phyloP scores from a whole-genome alignment of 495 filamentous ascomycete genomes.

The Hyaloscypha bicolor region DNA sequence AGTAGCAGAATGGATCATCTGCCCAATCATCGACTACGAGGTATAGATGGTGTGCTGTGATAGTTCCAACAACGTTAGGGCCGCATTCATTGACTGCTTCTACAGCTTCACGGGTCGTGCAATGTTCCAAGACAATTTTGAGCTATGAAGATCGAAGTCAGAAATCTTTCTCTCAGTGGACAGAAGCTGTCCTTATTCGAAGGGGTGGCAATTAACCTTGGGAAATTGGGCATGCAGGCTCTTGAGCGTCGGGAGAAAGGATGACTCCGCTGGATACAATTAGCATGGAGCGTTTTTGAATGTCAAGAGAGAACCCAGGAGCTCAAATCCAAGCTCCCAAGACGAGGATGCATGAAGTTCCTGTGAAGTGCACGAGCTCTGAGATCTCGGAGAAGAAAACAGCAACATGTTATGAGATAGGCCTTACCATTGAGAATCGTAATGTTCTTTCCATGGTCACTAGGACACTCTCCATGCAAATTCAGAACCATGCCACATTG shows the following conservation, averaged over 20 bases:
- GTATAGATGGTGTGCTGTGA: constrained; percentile 77
- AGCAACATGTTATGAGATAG: too few relatives aligned
- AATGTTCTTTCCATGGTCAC: constrained; percentile 58
- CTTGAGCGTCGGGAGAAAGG: constrained; percentile 76
- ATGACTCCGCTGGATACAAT: constrained; percentile 59
- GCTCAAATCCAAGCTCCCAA: too few relatives aligned
- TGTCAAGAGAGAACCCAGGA: too few relatives aligned
- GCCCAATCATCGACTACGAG: constrained; percentile 69
- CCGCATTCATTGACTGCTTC: constrained; percentile 76
- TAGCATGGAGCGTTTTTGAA: too few relatives aligned
- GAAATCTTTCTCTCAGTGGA: not conserved
- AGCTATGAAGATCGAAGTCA: constrained; percentile 6
- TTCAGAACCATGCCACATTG: constrained; percentile 57
- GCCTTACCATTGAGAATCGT: constrained; percentile 62
- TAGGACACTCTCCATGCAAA: constrained; percentile 60
- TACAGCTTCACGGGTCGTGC: constrained; percentile 80
- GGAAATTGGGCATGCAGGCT: constrained; percentile 77
- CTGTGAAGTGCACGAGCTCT: too few relatives aligned
- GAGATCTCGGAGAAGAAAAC: too few relatives aligned
- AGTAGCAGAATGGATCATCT: constrained; percentile 70
- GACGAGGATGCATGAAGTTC: too few relatives aligned
- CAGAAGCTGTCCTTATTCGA: too few relatives aligned
- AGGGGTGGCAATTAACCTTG: constrained; percentile 32
- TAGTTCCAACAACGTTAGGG: constrained; percentile 70
- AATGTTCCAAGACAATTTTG: constrained; percentile 61